Evolutionary conservation across 208 protist genomes (phyloP).

Genomic region (Acanthamoeba triangularis): DNA sequence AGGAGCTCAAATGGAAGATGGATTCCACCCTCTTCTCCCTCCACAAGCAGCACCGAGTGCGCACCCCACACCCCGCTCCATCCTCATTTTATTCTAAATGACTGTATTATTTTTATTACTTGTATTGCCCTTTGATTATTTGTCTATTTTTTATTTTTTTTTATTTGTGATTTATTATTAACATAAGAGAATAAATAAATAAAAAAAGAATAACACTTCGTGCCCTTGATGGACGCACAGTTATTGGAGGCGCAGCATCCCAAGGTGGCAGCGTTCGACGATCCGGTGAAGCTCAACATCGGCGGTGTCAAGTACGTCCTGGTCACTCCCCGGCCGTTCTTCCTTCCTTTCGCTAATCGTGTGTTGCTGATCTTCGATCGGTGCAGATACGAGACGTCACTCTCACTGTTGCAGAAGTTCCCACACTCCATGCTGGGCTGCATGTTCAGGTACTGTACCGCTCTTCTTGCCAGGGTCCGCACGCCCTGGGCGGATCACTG

Average conservation of each 20-base stretch:
- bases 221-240: not conserved
- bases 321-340: too few species aligned
- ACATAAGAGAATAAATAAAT: too few species aligned
- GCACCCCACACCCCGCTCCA: not conserved
- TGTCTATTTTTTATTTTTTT: not conserved
- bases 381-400: conserved; percentile 24
- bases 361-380: too few species aligned
- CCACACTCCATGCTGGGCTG: conserved; percentile 44
- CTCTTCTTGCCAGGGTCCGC: too few species aligned
- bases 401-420: conserved; percentile 57
- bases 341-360: too few species aligned
- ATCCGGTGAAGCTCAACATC: conserved; percentile 31
- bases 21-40: conserved; percentile 38
- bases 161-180: not conserved
- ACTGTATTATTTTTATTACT: too few species aligned
- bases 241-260: not conserved
- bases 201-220: too few species aligned
- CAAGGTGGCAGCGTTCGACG: not conserved
- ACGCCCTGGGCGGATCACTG: too few species aligned
- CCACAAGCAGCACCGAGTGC: not conserved
- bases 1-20: conserved; percentile 44
- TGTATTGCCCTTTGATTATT: too few species aligned
- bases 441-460: conserved; percentile 46
- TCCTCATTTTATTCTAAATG: not conserved
- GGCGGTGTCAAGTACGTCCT: not conserved